Conservation (phyloP, 164 flowering plant genomes). For the Protea cynaroides region DNA sequence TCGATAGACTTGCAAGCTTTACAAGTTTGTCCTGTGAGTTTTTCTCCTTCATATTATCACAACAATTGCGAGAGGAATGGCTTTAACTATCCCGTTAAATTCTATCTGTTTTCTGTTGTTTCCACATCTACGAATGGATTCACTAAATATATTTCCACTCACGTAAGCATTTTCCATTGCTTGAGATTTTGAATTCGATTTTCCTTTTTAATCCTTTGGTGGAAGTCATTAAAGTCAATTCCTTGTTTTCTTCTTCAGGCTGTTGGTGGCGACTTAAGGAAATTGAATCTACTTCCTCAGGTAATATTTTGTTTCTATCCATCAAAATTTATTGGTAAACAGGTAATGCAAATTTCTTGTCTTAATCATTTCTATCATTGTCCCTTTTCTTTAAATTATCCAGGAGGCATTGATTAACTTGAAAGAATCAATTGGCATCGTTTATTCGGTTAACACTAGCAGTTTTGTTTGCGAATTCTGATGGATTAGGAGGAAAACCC, state of each 20-base stretch:
- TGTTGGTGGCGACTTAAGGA: constrained; percentile 26
- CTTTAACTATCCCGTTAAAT: too few relatives aligned
- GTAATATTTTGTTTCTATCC: constrained; percentile 22
- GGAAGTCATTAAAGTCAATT: neutral
- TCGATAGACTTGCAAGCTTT: constrained; percentile 53
- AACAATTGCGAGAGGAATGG: neutral
- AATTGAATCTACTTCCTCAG: constrained; percentile 65
- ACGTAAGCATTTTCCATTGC: constrained; percentile 36
- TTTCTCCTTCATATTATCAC: too few relatives aligned
- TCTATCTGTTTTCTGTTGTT: neutral
- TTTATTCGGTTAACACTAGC: constrained; percentile 30
- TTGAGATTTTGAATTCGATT: too few relatives aligned
- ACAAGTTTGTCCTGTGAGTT: constrained; percentile 33
- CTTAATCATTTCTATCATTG: neutral
- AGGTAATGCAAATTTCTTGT: neutral
- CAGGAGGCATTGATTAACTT: too few relatives aligned
- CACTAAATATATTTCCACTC: constrained; percentile 48
- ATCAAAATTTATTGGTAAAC: neutral
- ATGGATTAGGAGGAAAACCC: neutral
- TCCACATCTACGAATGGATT: constrained; percentile 54
- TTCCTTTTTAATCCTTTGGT: neutral
- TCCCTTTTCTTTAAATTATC: neutral
- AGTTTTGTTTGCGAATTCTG: constrained; percentile 7
- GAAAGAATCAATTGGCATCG: constrained; percentile 54
- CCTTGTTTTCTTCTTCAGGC: constrained; percentile 18